A percentile compares a stretch with the other conserved stretches of the same genome.
Evolutionary conservation across 2,329 filamentous ascomycete species (phyloP).

Genomic region (Botrytis hyacinthi): DNA sequence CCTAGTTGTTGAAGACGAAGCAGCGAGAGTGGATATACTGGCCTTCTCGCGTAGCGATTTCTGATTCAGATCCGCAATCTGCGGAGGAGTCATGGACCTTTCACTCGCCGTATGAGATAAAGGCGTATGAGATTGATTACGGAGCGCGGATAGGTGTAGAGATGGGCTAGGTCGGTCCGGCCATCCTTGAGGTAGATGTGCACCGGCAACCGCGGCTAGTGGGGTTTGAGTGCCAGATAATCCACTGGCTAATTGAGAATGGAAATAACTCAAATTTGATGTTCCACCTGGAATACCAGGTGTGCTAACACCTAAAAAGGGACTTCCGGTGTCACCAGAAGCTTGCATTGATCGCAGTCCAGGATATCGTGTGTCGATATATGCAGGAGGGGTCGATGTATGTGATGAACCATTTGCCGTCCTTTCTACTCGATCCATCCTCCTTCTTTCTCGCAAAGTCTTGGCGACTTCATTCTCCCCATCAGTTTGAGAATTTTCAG

Average conservation of each 20-base stretch:
- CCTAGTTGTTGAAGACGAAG: slow-evolving; percentile 53
- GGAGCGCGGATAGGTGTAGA: slow-evolving; percentile 25
- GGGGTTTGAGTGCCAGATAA: slow-evolving; percentile 76
- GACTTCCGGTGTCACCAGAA: slow-evolving; percentile 50
- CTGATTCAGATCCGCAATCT: slow-evolving; percentile 42
- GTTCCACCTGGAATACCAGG: slow-evolving; percentile 68
- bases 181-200: slow-evolving; percentile 57
- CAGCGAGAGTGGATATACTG: slow-evolving; percentile 60
- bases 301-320: slow-evolving; percentile 58
- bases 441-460: slow-evolving; percentile 39
- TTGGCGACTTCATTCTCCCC: slow-evolving; percentile 27
- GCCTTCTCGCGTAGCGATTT: slow-evolving; percentile 53
- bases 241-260: slow-evolving; percentile 69
- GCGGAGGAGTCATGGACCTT: slow-evolving; percentile 36
- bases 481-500: slow-evolving; percentile 22
- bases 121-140: slow-evolving; percentile 27
- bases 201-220: slow-evolving; percentile 74
- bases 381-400: slow-evolving; percentile 36
- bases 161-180: slow-evolving; percentile 36
- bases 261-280: slow-evolving; percentile 79
- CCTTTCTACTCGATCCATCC: slow-evolving; percentile 39
- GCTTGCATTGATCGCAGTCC: slow-evolving; percentile 34
- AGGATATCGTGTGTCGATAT: slow-evolving; percentile 44
- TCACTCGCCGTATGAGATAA: slow-evolving; percentile 33
- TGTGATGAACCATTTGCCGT: slow-evolving; percentile 33